phyloP scores from a whole-genome alignment of 2,329 filamentous ascomycete genomes.

The Fusarium sp. region DNA sequence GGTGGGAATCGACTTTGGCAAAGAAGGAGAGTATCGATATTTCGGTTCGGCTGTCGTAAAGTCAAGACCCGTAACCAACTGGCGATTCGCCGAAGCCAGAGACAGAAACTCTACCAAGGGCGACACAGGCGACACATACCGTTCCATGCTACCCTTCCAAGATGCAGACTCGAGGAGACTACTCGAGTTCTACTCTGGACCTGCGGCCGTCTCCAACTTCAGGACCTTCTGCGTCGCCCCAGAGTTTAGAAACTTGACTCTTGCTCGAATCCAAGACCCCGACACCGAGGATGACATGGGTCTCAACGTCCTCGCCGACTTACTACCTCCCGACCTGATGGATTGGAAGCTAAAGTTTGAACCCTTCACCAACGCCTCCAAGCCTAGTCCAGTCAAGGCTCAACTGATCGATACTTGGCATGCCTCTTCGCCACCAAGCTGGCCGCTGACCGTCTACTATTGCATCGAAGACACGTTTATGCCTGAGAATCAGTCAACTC shows the following conservation, averaged over 20 bases:
- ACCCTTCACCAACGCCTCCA: not conserved
- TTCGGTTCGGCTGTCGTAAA: not conserved
- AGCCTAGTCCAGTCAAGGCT: not conserved
- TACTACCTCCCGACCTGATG: not conserved
- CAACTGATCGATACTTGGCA: not conserved
- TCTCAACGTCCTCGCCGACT: not conserved
- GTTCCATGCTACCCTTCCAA: not conserved
- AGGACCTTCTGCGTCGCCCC: not conserved
- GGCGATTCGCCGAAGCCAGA: not conserved
- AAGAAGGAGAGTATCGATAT: not conserved
- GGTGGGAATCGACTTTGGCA: not conserved
- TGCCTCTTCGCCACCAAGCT: not conserved
- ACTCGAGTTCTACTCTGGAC: not conserved
- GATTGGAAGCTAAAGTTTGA: not conserved
- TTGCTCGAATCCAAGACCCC: not conserved
- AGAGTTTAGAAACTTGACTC: not conserved
- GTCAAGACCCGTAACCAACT: not conserved
- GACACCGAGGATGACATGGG: not conserved
- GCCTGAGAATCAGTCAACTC: not conserved
- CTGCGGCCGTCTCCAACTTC: not conserved
- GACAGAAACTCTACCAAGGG: not conserved
- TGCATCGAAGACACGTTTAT: not conserved
- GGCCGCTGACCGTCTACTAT: not conserved
- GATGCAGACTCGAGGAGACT: not conserved
- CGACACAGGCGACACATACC: not conserved